Evolutionary conservation across 108 stramenopile species (phyloP), one percentile per base, ranked within the genome.

Genomic region (Aurantiochytrium sp.): DNA sequence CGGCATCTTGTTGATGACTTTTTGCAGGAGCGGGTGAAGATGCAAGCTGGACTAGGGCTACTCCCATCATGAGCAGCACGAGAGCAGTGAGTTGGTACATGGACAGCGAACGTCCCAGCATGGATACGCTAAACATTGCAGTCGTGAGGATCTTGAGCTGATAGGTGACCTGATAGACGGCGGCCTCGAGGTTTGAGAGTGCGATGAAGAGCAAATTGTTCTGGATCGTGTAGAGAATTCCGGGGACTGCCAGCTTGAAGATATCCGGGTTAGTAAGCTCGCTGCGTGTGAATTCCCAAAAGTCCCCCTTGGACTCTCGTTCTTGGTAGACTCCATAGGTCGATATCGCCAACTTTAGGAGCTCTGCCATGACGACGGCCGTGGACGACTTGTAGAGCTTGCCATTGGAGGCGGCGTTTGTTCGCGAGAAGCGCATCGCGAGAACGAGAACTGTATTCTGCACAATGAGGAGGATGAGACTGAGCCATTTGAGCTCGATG

Each of bases 81-180:
- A 83, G 51, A 12, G 76, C 45, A 6, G 25, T n/a, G 47, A 83
- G 19, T 21, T 83, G 76, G 25, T 83, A 83, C 49, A 45, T 45
- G 51, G 44, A 51, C 76, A 83, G 3, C 16, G 76, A 21, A 44
- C 76, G 76, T 44, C 97, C 91, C 29, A 99, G 92, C 94, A 99
- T 91, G 29, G 96, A 60, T 23, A 96, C 96, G 71, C 96, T 96
- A 90, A 99, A 98, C 5, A 99, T 64, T 2, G 99, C 99, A 44
- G 99, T 99, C 16, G 98, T 98, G 23, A 99, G 91, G 72, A 99
- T 98, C 89, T 99, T 99, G 72, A 97, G 92, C 88, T 99, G 98
- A 92, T 99, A 99, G 87, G 96, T 96, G 8, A 99, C 97, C 95
- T 98, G 98, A 92, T 98, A 98, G 12, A 96, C 97, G 0, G 98